Evolutionary conservation across 2,329 filamentous ascomycete genomes (phyloP).

Genomic region (Penicillium sp.): DNA sequence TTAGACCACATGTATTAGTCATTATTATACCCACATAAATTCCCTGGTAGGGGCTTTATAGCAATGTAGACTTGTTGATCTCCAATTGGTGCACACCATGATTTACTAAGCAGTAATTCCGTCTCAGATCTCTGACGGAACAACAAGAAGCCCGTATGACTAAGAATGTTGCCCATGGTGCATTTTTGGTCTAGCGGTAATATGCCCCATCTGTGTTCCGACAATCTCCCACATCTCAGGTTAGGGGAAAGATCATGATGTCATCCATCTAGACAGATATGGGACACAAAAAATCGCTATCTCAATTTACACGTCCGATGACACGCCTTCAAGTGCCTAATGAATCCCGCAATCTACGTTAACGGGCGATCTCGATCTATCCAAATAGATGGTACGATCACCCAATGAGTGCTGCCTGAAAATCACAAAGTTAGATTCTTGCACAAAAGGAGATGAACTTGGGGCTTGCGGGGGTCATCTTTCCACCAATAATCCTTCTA

Average conservation of each 20-base stretch:
- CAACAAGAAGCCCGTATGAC: too few relatives aligned
- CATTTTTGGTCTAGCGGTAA: too few relatives aligned
- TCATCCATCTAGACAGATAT: not conserved
- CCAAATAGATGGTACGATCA: not conserved
- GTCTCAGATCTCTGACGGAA: too few relatives aligned
- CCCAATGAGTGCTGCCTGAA: slow-evolving; percentile 4
- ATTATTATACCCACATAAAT: too few relatives aligned
- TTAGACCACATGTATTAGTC: too few relatives aligned
- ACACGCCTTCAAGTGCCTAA: not conserved
- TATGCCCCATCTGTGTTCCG: too few relatives aligned
- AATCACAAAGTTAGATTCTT: not conserved
- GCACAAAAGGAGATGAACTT: not conserved
- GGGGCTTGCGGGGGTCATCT: not conserved
- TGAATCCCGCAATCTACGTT: not conserved
- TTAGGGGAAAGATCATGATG: not conserved
- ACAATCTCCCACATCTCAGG: not conserved
- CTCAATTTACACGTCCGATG: not conserved
- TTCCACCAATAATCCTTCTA: not conserved
- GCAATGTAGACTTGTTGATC: too few relatives aligned
- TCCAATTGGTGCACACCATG: too few relatives aligned
- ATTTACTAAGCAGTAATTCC: too few relatives aligned
- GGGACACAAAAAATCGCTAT: not conserved
- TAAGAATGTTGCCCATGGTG: too few relatives aligned
- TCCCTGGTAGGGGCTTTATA: too few relatives aligned
- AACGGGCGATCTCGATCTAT: not conserved